Evolutionary conservation across 2,329 filamentous ascomycete species (phyloP).

Genomic region (Cladosporium sp.): DNA sequence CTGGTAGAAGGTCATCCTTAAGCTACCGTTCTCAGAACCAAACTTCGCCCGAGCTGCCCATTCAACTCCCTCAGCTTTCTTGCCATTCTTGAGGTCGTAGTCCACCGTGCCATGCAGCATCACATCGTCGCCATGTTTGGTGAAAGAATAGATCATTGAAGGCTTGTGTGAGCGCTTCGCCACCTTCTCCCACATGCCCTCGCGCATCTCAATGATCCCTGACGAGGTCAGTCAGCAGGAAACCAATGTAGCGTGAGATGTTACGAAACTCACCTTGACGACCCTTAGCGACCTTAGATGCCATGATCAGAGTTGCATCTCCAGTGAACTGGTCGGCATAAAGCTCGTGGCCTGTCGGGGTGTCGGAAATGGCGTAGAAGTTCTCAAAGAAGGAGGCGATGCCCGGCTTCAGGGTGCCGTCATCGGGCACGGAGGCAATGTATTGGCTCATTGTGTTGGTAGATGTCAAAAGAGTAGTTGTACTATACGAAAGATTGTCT

Average conservation of each 20-base stretch:
- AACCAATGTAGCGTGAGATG: neutral
- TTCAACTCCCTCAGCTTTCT: constrained; percentile 37
- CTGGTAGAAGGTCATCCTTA: constrained; percentile 51
- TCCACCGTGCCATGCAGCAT: constrained; percentile 51
- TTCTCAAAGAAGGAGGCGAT: constrained; percentile 41
- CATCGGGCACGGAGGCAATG: constrained; percentile 22
- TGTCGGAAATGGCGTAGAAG: constrained; percentile 43
- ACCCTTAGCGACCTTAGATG: constrained; percentile 41
- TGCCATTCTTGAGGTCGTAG: constrained; percentile 48
- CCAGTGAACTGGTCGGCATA: constrained; percentile 45
- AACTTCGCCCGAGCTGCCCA: constrained; percentile 53
- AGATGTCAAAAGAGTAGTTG: neutral
- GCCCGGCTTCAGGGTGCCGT: constrained; percentile 32
- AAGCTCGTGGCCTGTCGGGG: constrained; percentile 42
- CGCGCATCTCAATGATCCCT: constrained; percentile 48
- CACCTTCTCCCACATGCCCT: constrained; percentile 49
- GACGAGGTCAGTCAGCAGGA: neutral
- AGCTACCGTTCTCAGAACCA: constrained; percentile 44
- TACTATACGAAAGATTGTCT: no score
- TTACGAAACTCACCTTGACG: constrained; percentile 34
- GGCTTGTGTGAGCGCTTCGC: constrained; percentile 41
- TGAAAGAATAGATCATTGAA: constrained; percentile 46
- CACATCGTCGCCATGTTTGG: constrained; percentile 40
- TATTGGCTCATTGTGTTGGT: constrained; percentile 26
- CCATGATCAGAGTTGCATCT: constrained; percentile 49